phyloP scores from a whole-genome alignment of 2,329 filamentous ascomycete species.

The Talaromyces sp. region DNA sequence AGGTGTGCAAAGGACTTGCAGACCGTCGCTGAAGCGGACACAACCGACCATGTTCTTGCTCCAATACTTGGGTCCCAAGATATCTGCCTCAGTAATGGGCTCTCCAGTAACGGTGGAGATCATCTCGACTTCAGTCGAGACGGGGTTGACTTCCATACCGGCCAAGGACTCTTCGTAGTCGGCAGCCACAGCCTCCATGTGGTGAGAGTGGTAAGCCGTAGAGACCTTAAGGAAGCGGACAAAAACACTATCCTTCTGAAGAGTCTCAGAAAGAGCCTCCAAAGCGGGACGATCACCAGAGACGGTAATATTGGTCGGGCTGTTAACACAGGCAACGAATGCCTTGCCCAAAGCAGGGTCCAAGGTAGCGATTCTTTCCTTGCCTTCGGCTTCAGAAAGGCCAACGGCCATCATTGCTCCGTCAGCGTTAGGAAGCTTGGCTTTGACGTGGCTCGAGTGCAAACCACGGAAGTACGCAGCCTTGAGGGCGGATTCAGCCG shows the following conservation, averaged over 20 bases:
- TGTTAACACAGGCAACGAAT: constrained; percentile 34
- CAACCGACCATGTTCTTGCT: constrained; percentile 26
- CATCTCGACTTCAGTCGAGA: neutral
- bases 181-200: constrained; percentile 28
- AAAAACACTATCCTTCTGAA: neutral
- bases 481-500: constrained; percentile 16
- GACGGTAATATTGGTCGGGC: constrained; percentile 28
- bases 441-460: constrained; percentile 16
- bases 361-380: constrained; percentile 9
- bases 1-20: constrained; percentile 8
- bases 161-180: constrained; percentile 14
- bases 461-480: constrained; percentile 15
- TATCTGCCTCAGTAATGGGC: constrained; percentile 3
- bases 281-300: constrained; percentile 25
- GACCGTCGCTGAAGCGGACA: constrained; percentile 26
- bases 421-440: constrained; percentile 2
- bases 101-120: constrained; percentile 17
- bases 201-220: constrained; percentile 26
- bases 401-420: constrained; percentile 26
- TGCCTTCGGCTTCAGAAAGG: constrained; percentile 13
- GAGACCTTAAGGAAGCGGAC: neutral
- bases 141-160: neutral
- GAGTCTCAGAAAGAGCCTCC: constrained; percentile 14
- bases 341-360: constrained; percentile 16
- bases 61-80: constrained; percentile 23